These are phyloP conservation scores for Takakia lepidozioides DNA, from an alignment of 225 moss, liverwort and hornwort genomes.

Conservation along the genomic window DNA sequence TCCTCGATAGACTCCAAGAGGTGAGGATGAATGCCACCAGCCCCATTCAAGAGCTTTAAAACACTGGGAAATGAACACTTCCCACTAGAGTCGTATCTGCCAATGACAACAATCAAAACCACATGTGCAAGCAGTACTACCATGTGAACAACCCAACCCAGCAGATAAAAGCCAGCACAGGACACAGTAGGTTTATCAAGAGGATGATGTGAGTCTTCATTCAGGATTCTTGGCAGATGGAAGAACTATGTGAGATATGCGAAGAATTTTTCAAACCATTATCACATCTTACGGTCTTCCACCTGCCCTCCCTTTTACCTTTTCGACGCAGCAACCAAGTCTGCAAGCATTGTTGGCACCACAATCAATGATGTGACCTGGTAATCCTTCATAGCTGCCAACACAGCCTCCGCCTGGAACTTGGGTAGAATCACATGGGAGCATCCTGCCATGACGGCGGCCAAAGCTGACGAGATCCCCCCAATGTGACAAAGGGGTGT, in stretches of 20 bases:
- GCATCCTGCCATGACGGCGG: conserved; percentile 77
- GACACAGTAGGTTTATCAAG: no score
- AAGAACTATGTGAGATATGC: no score
- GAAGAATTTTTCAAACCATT: no score
- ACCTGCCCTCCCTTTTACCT: no score
- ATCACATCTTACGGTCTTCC: no score
- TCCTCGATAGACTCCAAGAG: conserved; percentile 55
- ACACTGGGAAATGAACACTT: conserved; percentile 46
- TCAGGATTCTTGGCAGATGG: no score
- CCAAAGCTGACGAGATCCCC: conserved; percentile 84
- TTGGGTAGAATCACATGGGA: conserved; percentile 86
- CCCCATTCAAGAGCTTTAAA: conserved; percentile 73
- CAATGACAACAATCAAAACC: conserved; percentile 26
- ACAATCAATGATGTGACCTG: conserved; percentile 72
- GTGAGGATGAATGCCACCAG: conserved; percentile 65
- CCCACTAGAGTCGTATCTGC: conserved; percentile 29
- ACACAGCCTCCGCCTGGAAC: conserved; percentile 55
- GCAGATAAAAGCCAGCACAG: no score
- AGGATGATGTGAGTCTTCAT: no score
- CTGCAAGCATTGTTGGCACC: conserved; percentile 81
- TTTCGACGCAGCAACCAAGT: conserved; percentile 51
- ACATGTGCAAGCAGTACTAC: no score
- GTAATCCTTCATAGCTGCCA: conserved; percentile 49
- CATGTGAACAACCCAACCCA: no score
- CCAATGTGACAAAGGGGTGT: conserved; percentile 85